Evolutionary conservation across 805 yeast species (phyloP).

Genomic region (Maudiozyma serrabonitensis): DNA sequence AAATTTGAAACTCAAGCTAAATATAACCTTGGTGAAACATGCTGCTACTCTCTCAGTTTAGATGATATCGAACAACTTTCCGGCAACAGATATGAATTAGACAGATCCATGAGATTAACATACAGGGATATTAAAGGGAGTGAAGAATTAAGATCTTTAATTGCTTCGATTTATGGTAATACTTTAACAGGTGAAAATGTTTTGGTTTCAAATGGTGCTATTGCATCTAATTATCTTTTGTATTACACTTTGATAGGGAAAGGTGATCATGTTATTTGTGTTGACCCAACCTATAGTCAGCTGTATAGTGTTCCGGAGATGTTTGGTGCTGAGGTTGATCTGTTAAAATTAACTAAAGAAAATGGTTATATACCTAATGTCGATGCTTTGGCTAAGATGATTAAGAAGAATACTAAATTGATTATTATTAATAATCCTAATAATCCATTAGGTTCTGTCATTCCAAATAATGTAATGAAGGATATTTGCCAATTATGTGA

Average conservation of each 20-base stretch:
- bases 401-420: slow-evolving; percentile 34
- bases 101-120: slow-evolving; percentile 26
- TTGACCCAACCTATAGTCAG: slow-evolving; percentile 44
- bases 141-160: slow-evolving; percentile 28
- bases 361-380: slow-evolving; percentile 33
- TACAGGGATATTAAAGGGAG: slow-evolving; percentile 43
- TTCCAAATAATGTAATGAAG: slow-evolving; percentile 28
- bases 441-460: slow-evolving; percentile 34
- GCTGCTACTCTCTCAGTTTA: slow-evolving; percentile 38
- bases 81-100: slow-evolving; percentile 19
- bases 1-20: slow-evolving; percentile 33
- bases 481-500: slow-evolving; percentile 34
- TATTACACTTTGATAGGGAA: slow-evolving; percentile 36
- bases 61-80: slow-evolving; percentile 30
- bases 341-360: slow-evolving; percentile 27
- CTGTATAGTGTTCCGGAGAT: slow-evolving; percentile 37
- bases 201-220: slow-evolving; percentile 45
- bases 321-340: slow-evolving; percentile 36
- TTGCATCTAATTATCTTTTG: slow-evolving; percentile 43
- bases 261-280: slow-evolving; percentile 40
- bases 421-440: slow-evolving; percentile 42
- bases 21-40: slow-evolving; percentile 43
- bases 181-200: slow-evolving; percentile 30
- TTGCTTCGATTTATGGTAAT: slow-evolving; percentile 31
- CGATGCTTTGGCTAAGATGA: slow-evolving; percentile 22